Base-by-base conservation (phyloP, 129 eudicot species). In the Centella asiatica region DNA sequence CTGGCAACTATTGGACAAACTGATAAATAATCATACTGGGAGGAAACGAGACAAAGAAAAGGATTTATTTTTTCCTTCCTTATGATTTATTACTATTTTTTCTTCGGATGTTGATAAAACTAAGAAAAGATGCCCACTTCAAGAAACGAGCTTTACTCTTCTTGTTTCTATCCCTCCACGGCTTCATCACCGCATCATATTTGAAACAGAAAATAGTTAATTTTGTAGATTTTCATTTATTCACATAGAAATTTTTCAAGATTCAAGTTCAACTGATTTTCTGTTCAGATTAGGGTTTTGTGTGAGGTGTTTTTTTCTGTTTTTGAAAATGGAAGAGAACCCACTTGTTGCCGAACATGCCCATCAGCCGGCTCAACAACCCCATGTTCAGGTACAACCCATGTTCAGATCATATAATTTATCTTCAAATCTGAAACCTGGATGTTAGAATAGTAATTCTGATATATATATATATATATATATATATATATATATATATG, bases 321-420 rank as follows among this genome's bases (percentile, higher is more conserved):
- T 57, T 5, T 20, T 34, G 46, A 31, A n/a, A 58, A 58, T 58
- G 63, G 63, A 57, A 46, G 45, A 58, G 63, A 58, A 40, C 26
- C 20, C 63, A n/a, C 46, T 34, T 34, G 63, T 34, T 19, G 17
- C 17, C 34, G 19, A 33, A 58, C 63, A 57, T 31, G 10, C 44
- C 26, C 62, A 57, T 57, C 62, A 57, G n/a, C 62, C 20, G 14
- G 19, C 62, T 57, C 44, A 55, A 18, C 60, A 20, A 34, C 46
- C 63, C 46, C 46, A 34, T 33, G 18, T 58, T 6, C 63, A 58
- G 63, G 63, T 58, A n/a, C n/a, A n/a, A n/a, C 63, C 46, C 46
- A 34, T 33, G 18, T 58, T 6, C 63, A 58, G 63, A 46, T 58
- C n/a, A n/a, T n/a, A n/a, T n/a, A n/a, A n/a, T n/a, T n/a, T 27